These are phyloP conservation scores for Umbelopsis sp. DNA, from an alignment of 192 early-diverging fungal species.

Conservation along the genomic window DNA sequence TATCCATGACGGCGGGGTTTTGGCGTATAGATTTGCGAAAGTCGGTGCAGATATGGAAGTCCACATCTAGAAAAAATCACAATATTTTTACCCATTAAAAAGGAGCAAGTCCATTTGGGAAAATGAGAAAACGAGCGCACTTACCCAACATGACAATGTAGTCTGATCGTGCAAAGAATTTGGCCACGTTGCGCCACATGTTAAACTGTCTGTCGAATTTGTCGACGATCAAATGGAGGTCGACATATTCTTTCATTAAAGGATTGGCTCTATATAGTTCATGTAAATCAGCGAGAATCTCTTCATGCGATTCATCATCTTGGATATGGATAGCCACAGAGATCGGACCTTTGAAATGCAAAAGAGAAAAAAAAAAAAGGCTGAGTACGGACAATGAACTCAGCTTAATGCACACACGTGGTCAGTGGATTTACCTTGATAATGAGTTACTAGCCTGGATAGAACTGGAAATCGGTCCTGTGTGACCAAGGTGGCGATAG, in stretches of 20 bases:
- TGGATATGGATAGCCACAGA: slow-evolving; percentile 61
- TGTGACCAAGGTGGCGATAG: slow-evolving; percentile 57
- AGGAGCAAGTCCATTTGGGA: background rate
- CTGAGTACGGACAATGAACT: background rate
- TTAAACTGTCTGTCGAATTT: slow-evolving; percentile 66
- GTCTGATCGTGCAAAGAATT: slow-evolving; percentile 61
- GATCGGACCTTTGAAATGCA: slow-evolving; percentile 48
- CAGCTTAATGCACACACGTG: slow-evolving; percentile 12
- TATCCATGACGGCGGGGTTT: slow-evolving; percentile 41
- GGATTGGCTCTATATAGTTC: slow-evolving; percentile 48
- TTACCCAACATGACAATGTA: slow-evolving; percentile 60
- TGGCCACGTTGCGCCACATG: slow-evolving; percentile 67
- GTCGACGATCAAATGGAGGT: slow-evolving; percentile 64
- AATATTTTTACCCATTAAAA: too few relatives aligned
- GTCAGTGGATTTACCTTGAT: slow-evolving; percentile 40
- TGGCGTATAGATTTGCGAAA: slow-evolving; percentile 44
- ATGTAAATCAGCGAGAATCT: slow-evolving; percentile 48
- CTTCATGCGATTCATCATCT: slow-evolving; percentile 53
- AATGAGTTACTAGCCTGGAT: slow-evolving; percentile 47
- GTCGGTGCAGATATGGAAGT: slow-evolving; percentile 62
- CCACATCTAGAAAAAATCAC: slow-evolving; percentile 47
- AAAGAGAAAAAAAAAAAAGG: background rate
- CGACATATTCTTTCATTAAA: slow-evolving; percentile 51
- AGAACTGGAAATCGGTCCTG: slow-evolving; percentile 53
- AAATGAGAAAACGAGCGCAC: background rate